Base-by-base conservation (phyloP, 495 filamentous ascomycete species). In the Neurospora sp. region DNA sequence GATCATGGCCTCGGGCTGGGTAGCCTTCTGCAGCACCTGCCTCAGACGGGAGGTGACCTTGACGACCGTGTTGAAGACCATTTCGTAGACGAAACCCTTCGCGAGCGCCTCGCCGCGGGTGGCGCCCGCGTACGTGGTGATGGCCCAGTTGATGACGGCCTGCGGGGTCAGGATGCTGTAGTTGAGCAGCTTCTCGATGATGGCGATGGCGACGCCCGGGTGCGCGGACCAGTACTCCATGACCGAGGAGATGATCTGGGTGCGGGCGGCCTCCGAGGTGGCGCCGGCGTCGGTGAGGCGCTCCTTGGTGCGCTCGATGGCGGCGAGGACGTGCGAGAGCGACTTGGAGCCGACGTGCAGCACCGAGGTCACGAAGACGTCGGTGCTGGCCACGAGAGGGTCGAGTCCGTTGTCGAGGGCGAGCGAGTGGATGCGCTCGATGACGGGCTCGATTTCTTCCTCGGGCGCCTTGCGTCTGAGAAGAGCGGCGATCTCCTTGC, bases 171-270 rank as follows among this genome's bases (percentile, higher is more conserved):
- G 86, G 73, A 99, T 96, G 42, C 92, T 94, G 84, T 98, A 99
- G 80, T 99, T 99, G 38, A 99, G 90, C 5, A 99, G 86, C 83
- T 97, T 98, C 85, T 99, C 96, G 71, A 98, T 87, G 76, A 99
- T 94, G 76, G 91, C 92, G 77, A 98, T 91, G 39, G 94, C 96
- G 53, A 97, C 90, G 40, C 96, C 96, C 0, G 96, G 93, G 75
- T 98, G 96, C 71, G 94, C 91, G 46, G 87, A 86, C 96, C 96
- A 99, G 83, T 97, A 98, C 16, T 90, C 88, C 85, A 98, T 91
- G 39, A 98, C 95, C 10, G 91, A 92, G 12, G 89, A 87, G 73
- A 98, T 92, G 74, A 99, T 97, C 80, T 99, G 96, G 71, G 88
- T 87, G 22, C 93, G 89, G 3, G 93, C 94, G 27, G 83, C 83